These are phyloP conservation scores for Thymus mandschuricus DNA, from an alignment of 257 asterid species.

Conservation along the genomic window DNA sequence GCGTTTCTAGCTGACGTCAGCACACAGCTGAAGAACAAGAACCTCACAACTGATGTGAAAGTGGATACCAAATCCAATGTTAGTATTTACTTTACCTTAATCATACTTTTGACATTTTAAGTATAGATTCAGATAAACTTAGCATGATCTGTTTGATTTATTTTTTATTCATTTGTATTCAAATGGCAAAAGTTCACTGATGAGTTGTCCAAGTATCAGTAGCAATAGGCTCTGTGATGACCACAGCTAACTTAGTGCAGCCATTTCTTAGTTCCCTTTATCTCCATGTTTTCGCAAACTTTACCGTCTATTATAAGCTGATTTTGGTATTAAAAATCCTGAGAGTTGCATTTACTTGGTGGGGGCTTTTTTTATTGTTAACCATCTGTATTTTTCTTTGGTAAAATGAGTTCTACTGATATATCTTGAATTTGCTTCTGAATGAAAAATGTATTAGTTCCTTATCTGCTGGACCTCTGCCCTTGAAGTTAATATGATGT, in stretches of 20 bases:
- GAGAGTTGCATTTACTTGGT: no score
- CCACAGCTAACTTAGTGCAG: constrained; percentile 5
- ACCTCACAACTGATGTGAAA: constrained; percentile 76
- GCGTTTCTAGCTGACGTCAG: constrained; percentile 64
- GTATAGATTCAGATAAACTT: neutral
- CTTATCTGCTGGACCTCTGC: constrained; percentile 17
- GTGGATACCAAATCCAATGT: constrained; percentile 76
- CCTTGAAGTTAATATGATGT: constrained; percentile 15
- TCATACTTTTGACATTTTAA: neutral
- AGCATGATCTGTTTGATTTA: neutral
- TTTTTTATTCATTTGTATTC: neutral
- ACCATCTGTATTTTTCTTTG: neutral
- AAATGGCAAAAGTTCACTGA: neutral
- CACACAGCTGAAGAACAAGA: constrained; percentile 74
- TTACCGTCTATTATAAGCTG: neutral
- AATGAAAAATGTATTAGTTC: constrained; percentile 12
- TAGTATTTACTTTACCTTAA: constrained; percentile 30
- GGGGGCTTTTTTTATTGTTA: neutral
- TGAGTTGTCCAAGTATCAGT: neutral
- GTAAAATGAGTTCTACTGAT: neutral
- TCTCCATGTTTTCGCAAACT: neutral
- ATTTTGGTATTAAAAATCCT: no score
- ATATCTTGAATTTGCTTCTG: constrained; percentile 18
- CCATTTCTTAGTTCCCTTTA: neutral
- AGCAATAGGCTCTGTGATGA: neutral